A percentile compares a stretch with the other conserved stretches of the same genome.
Evolutionary conservation across 352 stramenopile species (phyloP).

Genomic region (Phytophthora pistaciae): DNA sequence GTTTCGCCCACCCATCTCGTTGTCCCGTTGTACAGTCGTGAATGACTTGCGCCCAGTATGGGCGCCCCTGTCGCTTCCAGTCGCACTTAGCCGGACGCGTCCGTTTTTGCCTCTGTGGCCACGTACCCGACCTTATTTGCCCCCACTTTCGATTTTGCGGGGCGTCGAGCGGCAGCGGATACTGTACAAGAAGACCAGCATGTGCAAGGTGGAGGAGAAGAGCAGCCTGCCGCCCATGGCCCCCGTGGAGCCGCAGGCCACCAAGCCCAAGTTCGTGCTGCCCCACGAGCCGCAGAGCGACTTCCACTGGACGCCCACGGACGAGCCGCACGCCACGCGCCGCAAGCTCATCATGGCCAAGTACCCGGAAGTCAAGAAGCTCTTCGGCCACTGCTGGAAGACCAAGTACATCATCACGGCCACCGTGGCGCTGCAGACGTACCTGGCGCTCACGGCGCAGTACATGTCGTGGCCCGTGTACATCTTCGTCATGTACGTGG

Average conservation of each 20-base stretch:
- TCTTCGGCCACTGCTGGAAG: slow-evolving; percentile 86
- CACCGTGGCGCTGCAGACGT: slow-evolving; percentile 86
- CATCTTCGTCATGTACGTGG: slow-evolving; percentile 78
- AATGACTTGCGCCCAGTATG: slow-evolving; percentile 28
- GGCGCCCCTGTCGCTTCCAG: slow-evolving; percentile 8
- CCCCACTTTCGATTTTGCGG: slow-evolving; percentile 43
- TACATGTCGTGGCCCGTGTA: slow-evolving; percentile 72
- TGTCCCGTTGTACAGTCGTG: slow-evolving; percentile 28
- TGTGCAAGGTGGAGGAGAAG: slow-evolving; percentile 66
- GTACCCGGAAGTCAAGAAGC: slow-evolving; percentile 92
- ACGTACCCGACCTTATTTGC: slow-evolving; percentile 15
- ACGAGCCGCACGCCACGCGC: slow-evolving; percentile 90
- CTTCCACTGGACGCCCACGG: slow-evolving; percentile 87
- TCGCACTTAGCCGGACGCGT: slow-evolving; percentile 10
- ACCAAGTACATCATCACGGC: slow-evolving; percentile 89
- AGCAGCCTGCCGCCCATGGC: slow-evolving; percentile 43
- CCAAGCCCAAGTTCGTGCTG: slow-evolving; percentile 57
- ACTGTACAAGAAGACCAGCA: slow-evolving; percentile 8
- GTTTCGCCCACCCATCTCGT: slow-evolving; percentile 24
- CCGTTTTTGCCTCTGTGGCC: slow-evolving; percentile 22
- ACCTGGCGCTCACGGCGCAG: slow-evolving; percentile 74
- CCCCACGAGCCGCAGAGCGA: slow-evolving; percentile 59
- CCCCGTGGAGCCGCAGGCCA: slow-evolving; percentile 43
- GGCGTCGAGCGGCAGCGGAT: slow-evolving; percentile 22
- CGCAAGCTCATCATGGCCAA: slow-evolving; percentile 88